Conservation (phyloP, 805 yeast species). For the Starmerella apicola region DNA sequence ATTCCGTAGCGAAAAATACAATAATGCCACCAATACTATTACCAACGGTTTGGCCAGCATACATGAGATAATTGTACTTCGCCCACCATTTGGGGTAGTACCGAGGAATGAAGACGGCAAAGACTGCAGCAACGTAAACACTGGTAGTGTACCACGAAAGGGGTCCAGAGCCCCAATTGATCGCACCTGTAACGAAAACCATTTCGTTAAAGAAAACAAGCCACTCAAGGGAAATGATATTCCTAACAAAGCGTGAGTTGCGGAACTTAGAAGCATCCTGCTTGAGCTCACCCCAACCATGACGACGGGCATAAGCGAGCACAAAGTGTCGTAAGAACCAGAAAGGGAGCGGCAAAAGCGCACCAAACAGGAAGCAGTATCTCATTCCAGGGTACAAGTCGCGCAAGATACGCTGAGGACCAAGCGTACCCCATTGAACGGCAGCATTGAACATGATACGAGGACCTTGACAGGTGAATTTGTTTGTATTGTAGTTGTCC, state of each 20-base stretch:
- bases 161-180: constrained; percentile 29
- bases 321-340: constrained; percentile 49
- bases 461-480: constrained; percentile 34
- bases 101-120: constrained; percentile 37
- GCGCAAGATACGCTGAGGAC: constrained; percentile 23
- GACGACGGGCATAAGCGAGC: constrained; percentile 14
- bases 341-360: constrained; percentile 46
- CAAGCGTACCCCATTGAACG: constrained; percentile 46
- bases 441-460: constrained; percentile 37
- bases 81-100: constrained; percentile 45
- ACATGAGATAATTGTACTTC: constrained; percentile 38
- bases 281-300: constrained; percentile 5
- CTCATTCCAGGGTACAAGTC: constrained; percentile 23
- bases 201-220: constrained; percentile 34
- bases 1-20: constrained; percentile 42
- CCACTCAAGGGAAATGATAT: constrained; percentile 22
- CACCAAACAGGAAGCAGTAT: constrained; percentile 39
- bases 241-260: constrained; percentile 7
- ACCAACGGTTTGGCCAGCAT: constrained; percentile 48
- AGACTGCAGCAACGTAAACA: constrained; percentile 28
- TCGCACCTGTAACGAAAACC: constrained; percentile 33
- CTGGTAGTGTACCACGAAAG: constrained; percentile 19
- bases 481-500: constrained; percentile 25
- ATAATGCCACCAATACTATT: constrained; percentile 48
- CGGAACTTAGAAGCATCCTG: constrained; percentile 12